A percentile compares a stretch with the other conserved stretches of the same genome.
Evolutionary conservation across 2,329 filamentous ascomycete genomes (phyloP).

Genomic region (Leptographium lundbergii): DNA sequence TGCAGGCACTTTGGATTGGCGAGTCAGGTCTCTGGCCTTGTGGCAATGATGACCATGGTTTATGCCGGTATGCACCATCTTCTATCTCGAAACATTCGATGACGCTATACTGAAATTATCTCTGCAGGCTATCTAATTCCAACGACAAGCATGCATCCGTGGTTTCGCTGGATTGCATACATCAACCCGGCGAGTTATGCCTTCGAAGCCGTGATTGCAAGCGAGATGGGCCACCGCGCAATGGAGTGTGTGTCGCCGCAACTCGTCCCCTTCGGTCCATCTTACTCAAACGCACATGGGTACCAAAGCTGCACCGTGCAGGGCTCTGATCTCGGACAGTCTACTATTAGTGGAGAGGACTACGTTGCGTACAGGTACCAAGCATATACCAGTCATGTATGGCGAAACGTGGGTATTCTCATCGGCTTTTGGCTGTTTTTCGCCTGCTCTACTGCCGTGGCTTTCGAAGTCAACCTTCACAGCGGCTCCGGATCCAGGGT

Average conservation of each 20-base stretch:
- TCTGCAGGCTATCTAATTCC: conserved; percentile 56
- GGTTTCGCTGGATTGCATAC: conserved; percentile 74
- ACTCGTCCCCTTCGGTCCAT: conserved; percentile 8
- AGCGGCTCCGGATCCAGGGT: conserved; percentile 43
- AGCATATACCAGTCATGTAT: conserved; percentile 47
- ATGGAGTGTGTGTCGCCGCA: conserved; percentile 31
- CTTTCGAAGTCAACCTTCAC: neutral
- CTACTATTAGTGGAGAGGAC: conserved; percentile 41
- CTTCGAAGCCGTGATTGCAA: conserved; percentile 69
- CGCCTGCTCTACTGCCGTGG: conserved; percentile 19
- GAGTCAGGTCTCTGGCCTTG: conserved; percentile 39
- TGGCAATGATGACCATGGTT: conserved; percentile 46
- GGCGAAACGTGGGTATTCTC: conserved; percentile 60
- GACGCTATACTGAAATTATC: conserved; percentile 40
- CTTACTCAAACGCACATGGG: conserved; percentile 24
- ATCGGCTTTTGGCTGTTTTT: conserved; percentile 50
- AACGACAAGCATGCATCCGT: conserved; percentile 56
- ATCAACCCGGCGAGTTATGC: conserved; percentile 66
- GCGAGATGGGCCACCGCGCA: conserved; percentile 59
- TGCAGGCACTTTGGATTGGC: neutral
- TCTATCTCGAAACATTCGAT: conserved; percentile 41
- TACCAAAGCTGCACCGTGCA: conserved; percentile 31
- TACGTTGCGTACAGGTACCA: conserved; percentile 41
- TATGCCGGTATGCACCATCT: conserved; percentile 43
- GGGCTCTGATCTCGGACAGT: conserved; percentile 41